Evolutionary conservation across 371 early-diverging fungal species (phyloP).

Genomic region (Mortierella sp.): DNA sequence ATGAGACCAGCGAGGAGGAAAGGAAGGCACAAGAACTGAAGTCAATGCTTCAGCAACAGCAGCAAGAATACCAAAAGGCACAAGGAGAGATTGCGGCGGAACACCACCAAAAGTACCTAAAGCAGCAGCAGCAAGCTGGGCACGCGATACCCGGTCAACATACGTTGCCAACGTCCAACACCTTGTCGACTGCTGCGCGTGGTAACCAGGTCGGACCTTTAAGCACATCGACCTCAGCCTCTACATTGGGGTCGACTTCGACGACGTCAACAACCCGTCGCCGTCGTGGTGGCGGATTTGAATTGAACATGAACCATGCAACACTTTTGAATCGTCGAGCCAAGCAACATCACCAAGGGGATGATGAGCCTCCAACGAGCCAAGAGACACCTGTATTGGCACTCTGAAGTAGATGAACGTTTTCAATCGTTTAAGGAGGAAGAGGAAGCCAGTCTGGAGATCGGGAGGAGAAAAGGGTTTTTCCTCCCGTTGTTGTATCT

Average conservation of each 20-base stretch:
- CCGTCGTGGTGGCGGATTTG: constrained; percentile 56
- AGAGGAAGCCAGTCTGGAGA: too few species aligned
- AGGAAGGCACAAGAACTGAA: constrained; percentile 29
- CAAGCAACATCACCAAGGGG: constrained; percentile 34
- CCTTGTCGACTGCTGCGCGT: constrained; percentile 12
- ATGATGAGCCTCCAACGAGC: too few species aligned
- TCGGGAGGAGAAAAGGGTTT: too few species aligned
- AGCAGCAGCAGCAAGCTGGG: constrained; percentile 26
- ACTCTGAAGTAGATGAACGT: too few species aligned
- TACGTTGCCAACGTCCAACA: constrained; percentile 7
- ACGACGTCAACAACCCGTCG: constrained; percentile 50
- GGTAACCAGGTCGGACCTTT: constrained; percentile 30
- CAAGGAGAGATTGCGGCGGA: constrained; percentile 43
- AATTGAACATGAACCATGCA: constrained; percentile 67
- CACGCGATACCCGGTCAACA: constrained; percentile 38
- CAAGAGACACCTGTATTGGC: too few species aligned
- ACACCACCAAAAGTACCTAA: constrained; percentile 40
- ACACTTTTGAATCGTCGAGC: constrained; percentile 66
- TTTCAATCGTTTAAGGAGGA: too few species aligned
- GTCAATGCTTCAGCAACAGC: constrained; percentile 36
- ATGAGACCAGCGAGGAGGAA: constrained; percentile 17
- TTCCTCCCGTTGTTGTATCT: too few species aligned
- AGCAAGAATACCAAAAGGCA: constrained; percentile 51
- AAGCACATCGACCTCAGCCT: constrained; percentile 32
- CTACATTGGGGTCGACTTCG: constrained; percentile 31